These are phyloP conservation scores for Hyaloperonospora arabidopsidis DNA, from an alignment of 352 stramenopile genomes.

Conservation along the genomic window DNA sequence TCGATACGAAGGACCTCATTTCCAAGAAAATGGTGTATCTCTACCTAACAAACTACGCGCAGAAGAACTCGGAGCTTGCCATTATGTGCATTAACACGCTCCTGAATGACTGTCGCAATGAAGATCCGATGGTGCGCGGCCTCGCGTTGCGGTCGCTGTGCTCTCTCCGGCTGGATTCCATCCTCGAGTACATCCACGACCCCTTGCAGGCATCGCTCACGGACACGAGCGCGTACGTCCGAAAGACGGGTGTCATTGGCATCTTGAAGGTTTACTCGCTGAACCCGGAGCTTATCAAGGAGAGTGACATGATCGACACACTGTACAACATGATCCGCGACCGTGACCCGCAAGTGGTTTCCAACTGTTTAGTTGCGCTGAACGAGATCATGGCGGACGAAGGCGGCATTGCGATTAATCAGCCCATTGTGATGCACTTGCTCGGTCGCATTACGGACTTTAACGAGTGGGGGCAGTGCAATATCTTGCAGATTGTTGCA, in stretches of 20 bases:
- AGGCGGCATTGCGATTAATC: constrained; percentile 96
- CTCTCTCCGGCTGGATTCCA: constrained; percentile 92
- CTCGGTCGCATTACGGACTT: constrained; percentile 98
- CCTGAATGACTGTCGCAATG: constrained; percentile 97
- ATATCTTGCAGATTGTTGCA: constrained; percentile 92
- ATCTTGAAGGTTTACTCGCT: constrained; percentile 96
- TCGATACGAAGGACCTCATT: constrained; percentile 97
- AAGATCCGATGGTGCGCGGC: constrained; percentile 98
- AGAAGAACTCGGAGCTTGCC: constrained; percentile 96
- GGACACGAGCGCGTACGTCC: constrained; percentile 96
- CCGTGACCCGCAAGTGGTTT: constrained; percentile 94
- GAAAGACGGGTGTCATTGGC: constrained; percentile 98
- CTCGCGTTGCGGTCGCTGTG: constrained; percentile 95
- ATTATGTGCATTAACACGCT: constrained; percentile 99
- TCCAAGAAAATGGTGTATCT: constrained; percentile 99
- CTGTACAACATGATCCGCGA: constrained; percentile 99
- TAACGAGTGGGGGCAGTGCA: constrained; percentile 97
- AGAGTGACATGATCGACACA: constrained; percentile 94
- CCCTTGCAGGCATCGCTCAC: constrained; percentile 87
- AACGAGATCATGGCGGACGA: constrained; percentile 97
- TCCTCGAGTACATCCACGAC: constrained; percentile 98
- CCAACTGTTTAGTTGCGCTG: constrained; percentile 94
- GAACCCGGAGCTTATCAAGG: constrained; percentile 87
- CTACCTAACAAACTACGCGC: constrained; percentile 99
- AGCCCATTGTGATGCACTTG: constrained; percentile 96